Percentiles rank a stretch among this genome's conserved stretches.
Evolutionary conservation across 495 filamentous ascomycete genomes (phyloP).

Genomic region (Aspergillus asperescens): DNA sequence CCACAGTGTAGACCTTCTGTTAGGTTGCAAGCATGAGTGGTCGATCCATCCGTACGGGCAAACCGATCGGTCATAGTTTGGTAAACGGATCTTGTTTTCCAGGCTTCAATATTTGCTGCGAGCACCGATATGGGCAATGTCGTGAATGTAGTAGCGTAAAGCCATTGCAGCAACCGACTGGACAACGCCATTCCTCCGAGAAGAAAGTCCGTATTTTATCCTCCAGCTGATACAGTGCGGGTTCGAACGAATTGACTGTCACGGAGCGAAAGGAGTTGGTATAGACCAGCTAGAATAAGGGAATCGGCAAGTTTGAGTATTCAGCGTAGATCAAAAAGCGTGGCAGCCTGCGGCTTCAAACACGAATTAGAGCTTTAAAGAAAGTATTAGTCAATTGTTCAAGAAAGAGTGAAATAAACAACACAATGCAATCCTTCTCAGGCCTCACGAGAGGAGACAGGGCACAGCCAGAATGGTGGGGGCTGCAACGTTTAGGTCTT

Average conservation of each 20-base stretch:
- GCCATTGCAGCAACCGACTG: conserved; percentile 1
- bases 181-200: neutral
- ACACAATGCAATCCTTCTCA: neutral
- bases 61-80: conserved; percentile 74
- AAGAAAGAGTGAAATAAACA: neutral
- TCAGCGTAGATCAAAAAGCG: neutral
- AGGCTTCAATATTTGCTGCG: conserved; percentile 33
- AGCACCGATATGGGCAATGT: neutral
- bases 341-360: neutral
- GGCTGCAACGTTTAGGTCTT: too few species aligned
- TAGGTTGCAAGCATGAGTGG: conserved; percentile 42
- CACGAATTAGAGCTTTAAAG: neutral
- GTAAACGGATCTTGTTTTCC: conserved; percentile 63
- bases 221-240: neutral
- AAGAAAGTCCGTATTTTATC: too few species aligned
- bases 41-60: conserved; percentile 59
- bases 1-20: conserved; percentile 60
- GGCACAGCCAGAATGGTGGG: neutral
- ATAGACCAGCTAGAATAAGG: neutral
- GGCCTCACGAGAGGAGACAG: neutral
- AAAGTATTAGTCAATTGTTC: neutral
- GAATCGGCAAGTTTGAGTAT: neutral
- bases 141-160: neutral
- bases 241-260: neutral
- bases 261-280: neutral